Base-by-base conservation (phyloP, 2,329 filamentous ascomycete genomes). In the Mariannaea elegans region DNA sequence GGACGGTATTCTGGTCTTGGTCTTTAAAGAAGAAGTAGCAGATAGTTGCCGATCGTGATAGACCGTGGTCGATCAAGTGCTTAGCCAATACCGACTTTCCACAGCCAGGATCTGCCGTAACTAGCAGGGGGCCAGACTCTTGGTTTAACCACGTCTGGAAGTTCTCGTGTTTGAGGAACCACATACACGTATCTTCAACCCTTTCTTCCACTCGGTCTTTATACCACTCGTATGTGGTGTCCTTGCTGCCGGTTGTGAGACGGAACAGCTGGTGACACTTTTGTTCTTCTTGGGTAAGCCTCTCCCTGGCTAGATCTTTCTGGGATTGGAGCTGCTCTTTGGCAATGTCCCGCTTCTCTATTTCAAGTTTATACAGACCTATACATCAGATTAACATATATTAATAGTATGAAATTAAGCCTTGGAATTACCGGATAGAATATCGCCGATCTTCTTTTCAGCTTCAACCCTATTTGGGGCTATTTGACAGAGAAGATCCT, bases 1-100 rank as follows among this genome's bases (percentile, higher is more conserved):
- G n/a, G n/a, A n/a, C n/a, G n/a, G n/a, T n/a, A n/a, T n/a, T n/a
- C n/a, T n/a, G n/a, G n/a, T n/a, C n/a, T n/a, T n/a, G n/a, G 73
- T 59, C 29, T 56, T 79, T 79, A 65, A 81, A 81, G 56, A 81
- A 81, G 57, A 79, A 81, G 66, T 80, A 81, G 62, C 76, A 79
- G 3, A 77, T 68, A 1, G 68, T 71, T 53, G 62, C 55, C 4
- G 56, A 44, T 5, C 16, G 14, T 24, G 64, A 65, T 1, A 78
- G 59, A 7, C 38, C 52, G 6, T 69, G 29, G 38, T 77, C 71
- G 16, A 77, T 61, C 0, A 78, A 67, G 42, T 71, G 72, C 42
- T 69, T 74, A 7, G 76, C 71, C 32, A 79, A 48, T 0, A 74
- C 75, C 0, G 76, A 78, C 59, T 78, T 79, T 3, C 77, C 75